Evolutionary conservation across 1,139 yeast genomes (phyloP).

Genomic region (Wickerhamomyces sp.): DNA sequence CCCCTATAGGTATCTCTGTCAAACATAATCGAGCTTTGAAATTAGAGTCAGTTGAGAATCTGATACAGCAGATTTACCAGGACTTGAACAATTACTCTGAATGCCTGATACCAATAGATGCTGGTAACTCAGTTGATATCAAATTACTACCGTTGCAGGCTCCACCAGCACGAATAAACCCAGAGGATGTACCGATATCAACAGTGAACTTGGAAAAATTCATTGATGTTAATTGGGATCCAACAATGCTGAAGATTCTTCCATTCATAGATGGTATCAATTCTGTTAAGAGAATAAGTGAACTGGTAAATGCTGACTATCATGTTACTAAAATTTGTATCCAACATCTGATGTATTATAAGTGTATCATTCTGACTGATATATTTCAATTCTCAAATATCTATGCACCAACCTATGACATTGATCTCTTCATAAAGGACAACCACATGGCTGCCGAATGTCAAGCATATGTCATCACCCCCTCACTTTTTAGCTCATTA

Average conservation of each 20-base stretch:
- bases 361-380: constrained; percentile 77
- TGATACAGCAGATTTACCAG: constrained; percentile 84
- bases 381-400: constrained; percentile 84
- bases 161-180: constrained; percentile 61
- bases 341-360: constrained; percentile 86
- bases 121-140: constrained; percentile 85
- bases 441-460: constrained; percentile 75
- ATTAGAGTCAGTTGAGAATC: constrained; percentile 64
- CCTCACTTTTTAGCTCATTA: constrained; percentile 21
- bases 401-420: constrained; percentile 82
- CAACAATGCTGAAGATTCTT: constrained; percentile 83
- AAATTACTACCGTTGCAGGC: constrained; percentile 84
- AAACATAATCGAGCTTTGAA: constrained; percentile 31
- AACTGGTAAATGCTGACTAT: constrained; percentile 77
- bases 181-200: constrained; percentile 80
- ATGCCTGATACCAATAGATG: constrained; percentile 89
- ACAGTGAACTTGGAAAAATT: constrained; percentile 66
- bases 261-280: constrained; percentile 88
- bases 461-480: constrained; percentile 67
- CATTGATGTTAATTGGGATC: constrained; percentile 94
- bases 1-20: constrained; percentile 20
- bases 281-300: constrained; percentile 71
- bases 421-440: constrained; percentile 62
- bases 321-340: constrained; percentile 78
- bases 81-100: constrained; percentile 94